These are phyloP conservation scores for Schwanniomyces sp. DNA, from an alignment of 805 yeast species.

Conservation along the genomic window DNA sequence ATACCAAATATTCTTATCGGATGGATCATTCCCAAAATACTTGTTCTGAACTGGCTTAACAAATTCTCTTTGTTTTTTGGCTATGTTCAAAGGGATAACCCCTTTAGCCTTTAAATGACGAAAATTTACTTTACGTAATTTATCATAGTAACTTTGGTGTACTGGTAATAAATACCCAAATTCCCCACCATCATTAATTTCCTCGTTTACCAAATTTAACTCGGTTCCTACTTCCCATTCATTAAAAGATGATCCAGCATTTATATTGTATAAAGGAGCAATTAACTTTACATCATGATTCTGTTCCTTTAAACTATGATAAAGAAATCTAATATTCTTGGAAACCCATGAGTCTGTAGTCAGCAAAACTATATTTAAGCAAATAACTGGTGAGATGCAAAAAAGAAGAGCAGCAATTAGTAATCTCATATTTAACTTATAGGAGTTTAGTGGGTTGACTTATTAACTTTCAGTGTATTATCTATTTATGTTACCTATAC, in stretches of 20 bases:
- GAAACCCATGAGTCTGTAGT: constrained; percentile 40
- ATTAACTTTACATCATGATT: constrained; percentile 32
- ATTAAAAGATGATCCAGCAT: background rate
- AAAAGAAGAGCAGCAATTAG: background rate
- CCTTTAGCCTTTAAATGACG: constrained; percentile 13
- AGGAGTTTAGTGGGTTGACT: background rate
- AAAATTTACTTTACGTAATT: constrained; percentile 9
- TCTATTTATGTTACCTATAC: no score
- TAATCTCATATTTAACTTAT: background rate
- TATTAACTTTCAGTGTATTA: no score
- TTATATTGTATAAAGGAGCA: constrained; percentile 24
- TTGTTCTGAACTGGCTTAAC: constrained; percentile 7
- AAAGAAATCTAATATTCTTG: constrained; percentile 28
- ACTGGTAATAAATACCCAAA: constrained; percentile 31
- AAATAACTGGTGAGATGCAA: background rate
- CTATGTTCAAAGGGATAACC: constrained; percentile 11
- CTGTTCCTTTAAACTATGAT: constrained; percentile 23
- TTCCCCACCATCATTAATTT: constrained; percentile 28
- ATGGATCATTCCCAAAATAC: constrained; percentile 35
- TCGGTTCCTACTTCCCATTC: constrained; percentile 1
- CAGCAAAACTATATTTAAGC: constrained; percentile 28
- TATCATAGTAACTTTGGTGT: constrained; percentile 28
- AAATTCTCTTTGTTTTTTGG: constrained; percentile 1
- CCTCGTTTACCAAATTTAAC: background rate
- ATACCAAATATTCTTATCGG: constrained; percentile 31